Base-by-base conservation (phyloP, 495 filamentous ascomycete species). In the Apiosordaria backusii region DNA sequence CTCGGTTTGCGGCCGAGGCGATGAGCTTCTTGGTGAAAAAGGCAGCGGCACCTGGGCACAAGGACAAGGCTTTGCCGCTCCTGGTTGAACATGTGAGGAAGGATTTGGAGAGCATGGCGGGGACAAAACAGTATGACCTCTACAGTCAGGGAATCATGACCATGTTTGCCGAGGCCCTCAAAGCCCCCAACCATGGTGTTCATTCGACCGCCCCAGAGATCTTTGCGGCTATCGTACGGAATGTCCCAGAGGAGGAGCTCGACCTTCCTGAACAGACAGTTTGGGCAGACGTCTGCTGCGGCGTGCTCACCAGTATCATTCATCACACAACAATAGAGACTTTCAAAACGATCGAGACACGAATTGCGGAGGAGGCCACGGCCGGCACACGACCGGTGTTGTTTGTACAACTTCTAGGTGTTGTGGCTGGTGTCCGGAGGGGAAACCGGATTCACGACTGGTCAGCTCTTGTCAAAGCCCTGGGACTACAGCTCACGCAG, bases 1-100 rank as follows among this genome's bases (percentile, higher is more conserved):
- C 89, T 19, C 86, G 92, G 63, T 99, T 97, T 76, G 90, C 94
- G 3, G 95, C 94, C 24, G 95, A 99, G 78, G 91, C 94, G 10
- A 85, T 98, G 82, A 96, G 93, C 65, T 98, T 97, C 73, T 80
- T 99, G 21, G 82, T 98, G 29, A 88, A 92, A 69, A 98, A 97
- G 78, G 91, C 93, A 35, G 91, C 87, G 1, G 83, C 89, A 26
- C 83, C 85, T 0, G 89, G 90, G 63, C 85, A 89, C 64, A 89
- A 90, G 70, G 89, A 92, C 68, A 85, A 85, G 23, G 86, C 93
- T 2, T 80, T 99, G 50, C 78, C 86, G 19, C 76, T 83, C 24
- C 88, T 96, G 27, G 76, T 96, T 0, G 77, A 81, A 2, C 89
- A 91, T 74, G 86, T 88, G 0, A 83, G 90, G 54, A 77, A 84